Evolutionary conservation across 192 early-diverging fungal species (phyloP), one percentile per base, ranked within the genome.

Genomic region (Rhizoclosmatium sp.): DNA sequence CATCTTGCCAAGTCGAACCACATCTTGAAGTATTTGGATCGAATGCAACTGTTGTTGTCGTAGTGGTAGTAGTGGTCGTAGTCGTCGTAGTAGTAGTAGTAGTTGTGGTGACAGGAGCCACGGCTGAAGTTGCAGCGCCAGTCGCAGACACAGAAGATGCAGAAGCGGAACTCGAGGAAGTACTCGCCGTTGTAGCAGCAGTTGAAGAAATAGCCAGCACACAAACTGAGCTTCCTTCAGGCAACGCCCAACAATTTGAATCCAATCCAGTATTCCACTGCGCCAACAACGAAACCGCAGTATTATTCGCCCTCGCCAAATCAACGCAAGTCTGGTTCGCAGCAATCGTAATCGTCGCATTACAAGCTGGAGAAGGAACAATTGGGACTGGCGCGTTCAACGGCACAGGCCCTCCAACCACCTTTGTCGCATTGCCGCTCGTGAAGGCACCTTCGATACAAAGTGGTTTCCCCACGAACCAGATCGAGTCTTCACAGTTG

Each of bases 381-480:
- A 31, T 31, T 31, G 31, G 31, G 31, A 31, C 31, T 31, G 31
- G 31, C 31, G 31, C 31, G 31, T 31, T 31, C 31, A 31, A 31
- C 31, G 31, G 31, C 31, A 31, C 31, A 31, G 31, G 31, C 31
- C 51, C 51, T 54, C 51, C 51, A 54, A 54, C 51, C 51, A 16
- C 5, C 9, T 12, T 54, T 7, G 61, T 64, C 10, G 7, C 61
- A 69, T 9, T 47, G 16, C 31, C 44, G 10, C 4, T 47, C 9
- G 0, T 54, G 51, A 54, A 54, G 0, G 16, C 1, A 54, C 51
- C 51, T 12, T 7, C 51, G 12, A 69, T 9, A 44, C 67, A 69
- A 69, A 69, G 31, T 42, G 21, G 16, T 45, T 69, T n/a, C 40
- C 67, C 67, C 5, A 69, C 67, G 12, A 45, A 69, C 31, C 10